phyloP scores from a whole-genome alignment of 352 stramenopile species.

The Lagenidium giganteum region DNA sequence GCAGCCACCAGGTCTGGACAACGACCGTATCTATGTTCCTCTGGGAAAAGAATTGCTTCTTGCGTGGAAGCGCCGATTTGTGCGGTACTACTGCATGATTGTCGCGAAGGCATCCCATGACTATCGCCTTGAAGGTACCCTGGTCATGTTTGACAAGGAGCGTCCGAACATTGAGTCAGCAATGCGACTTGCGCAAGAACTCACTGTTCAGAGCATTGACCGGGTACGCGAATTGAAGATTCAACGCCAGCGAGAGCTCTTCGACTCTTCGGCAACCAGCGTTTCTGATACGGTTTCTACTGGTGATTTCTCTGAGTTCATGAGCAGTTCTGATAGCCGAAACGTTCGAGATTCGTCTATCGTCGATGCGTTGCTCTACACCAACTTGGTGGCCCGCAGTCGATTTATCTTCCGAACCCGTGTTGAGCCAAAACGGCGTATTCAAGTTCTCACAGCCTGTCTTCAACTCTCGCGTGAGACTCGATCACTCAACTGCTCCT shows the following conservation, averaged over 20 bases:
- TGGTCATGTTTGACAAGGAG: slow-evolving; percentile 75
- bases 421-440: slow-evolving; percentile 61
- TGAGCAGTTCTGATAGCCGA: slow-evolving; percentile 4
- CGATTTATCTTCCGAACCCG: slow-evolving; percentile 78
- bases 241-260: slow-evolving; percentile 27
- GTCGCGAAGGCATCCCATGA: slow-evolving; percentile 69
- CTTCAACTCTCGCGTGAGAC: slow-evolving; percentile 70
- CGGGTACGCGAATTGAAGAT: slow-evolving; percentile 51
- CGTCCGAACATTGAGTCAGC: slow-evolving; percentile 79
- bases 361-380: slow-evolving; percentile 73
- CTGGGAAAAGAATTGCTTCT: slow-evolving; percentile 61
- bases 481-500: slow-evolving; percentile 61
- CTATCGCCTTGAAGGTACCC: slow-evolving; percentile 66
- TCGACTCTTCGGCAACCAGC: too few relatives aligned
- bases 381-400: slow-evolving; percentile 70
- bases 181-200: slow-evolving; percentile 65
- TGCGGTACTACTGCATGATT: slow-evolving; percentile 83
- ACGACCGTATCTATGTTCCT: slow-evolving; percentile 18
- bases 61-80: slow-evolving; percentile 78
- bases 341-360: slow-evolving; percentile 51
- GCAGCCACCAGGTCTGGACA: neutral
- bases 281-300: too few relatives aligned
- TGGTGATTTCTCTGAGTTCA: neutral
- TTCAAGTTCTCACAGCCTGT: slow-evolving; percentile 61
- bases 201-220: slow-evolving; percentile 72